Evolutionary conservation across 2,329 filamentous ascomycete genomes (phyloP).

Genomic region (Fusarium marasasianum): DNA sequence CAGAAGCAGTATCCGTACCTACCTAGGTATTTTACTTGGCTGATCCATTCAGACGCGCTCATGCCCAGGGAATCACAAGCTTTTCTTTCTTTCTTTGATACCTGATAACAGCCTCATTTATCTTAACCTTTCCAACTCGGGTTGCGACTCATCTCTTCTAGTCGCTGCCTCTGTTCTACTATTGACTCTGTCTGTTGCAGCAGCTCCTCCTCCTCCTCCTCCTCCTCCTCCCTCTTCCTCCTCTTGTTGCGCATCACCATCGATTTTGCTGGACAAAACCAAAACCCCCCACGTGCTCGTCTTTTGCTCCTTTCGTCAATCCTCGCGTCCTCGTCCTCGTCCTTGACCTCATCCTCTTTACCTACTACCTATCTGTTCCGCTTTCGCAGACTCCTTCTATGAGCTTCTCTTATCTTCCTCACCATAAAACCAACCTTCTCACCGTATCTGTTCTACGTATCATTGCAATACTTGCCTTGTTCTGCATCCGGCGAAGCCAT

Average conservation of each 20-base stretch:
- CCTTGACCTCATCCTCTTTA: not conserved
- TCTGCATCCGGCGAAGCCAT: constrained; percentile 33
- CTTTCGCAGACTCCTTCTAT: constrained; percentile 26
- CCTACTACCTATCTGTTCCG: constrained; percentile 6
- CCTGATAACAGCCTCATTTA: constrained; percentile 23
- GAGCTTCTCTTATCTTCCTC: constrained; percentile 32
- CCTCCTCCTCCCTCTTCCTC: not conserved
- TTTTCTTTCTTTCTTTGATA: constrained; percentile 15
- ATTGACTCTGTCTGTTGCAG: constrained; percentile 1
- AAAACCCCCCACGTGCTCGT: constrained; percentile 26
- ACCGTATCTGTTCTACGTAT: constrained; percentile 27
- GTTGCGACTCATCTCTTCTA: constrained; percentile 10
- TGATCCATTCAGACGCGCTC: constrained; percentile 27
- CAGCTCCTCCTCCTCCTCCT: not conserved
- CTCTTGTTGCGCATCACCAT: constrained; percentile 26
- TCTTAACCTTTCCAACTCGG: not conserved
- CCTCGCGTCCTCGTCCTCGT: not conserved
- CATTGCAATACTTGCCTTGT: constrained; percentile 19
- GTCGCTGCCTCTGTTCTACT: not conserved
- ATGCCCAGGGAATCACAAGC: constrained; percentile 25
- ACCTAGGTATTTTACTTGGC: constrained; percentile 7
- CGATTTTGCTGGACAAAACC: constrained; percentile 27
- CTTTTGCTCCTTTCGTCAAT: constrained; percentile 18
- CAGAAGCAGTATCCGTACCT: not conserved
- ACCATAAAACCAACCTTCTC: constrained; percentile 16